Evolutionary conservation across 1,284 basidiomycete genomes (phyloP), one percentile per base, ranked within the genome.

Genomic region (Cryptococcus floricola): DNA sequence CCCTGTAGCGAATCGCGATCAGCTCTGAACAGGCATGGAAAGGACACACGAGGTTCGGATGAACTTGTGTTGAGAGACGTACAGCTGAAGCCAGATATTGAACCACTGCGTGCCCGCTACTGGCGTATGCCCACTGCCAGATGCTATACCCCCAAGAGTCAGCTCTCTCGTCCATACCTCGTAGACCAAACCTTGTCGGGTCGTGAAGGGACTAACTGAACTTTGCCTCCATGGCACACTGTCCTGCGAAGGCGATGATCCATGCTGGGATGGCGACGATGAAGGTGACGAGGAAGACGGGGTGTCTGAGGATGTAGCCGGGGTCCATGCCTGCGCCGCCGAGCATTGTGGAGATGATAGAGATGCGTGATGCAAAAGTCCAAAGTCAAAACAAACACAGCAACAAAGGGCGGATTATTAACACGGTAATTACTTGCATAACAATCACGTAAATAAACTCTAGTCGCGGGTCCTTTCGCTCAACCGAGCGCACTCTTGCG

Each of bases 271-370:
- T 75, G 43, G 89, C 82, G 49, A 97, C 82, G 57, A 91, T 82
- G 60, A 87, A 86, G 2, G 93, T 95, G 71, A 88, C 86, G 39
- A 94, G 81, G 71, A 96, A 91, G 68, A 92, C 81, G 71, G 93
- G 91, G 76, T 95, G 90, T 19, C 89, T 88, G 61, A 92, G 81
- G 63, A 95, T 87, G 65, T 59, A 63, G 43, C 68, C 61, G 1
- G 65, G 41, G 50, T 73, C 63, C 52, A 71, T 63, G n/a, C 68
- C 67, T 42, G 64, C 61, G 8, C 44, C 44, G 56, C 64, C 57
- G 48, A 63, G 60, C 67, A 69, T 67, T 52, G 56, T 54, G 50
- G 5, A 44, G 14, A 43, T 38, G 49, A 25, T 44, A n/a, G 5
- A n/a, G 5, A 34, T 34, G 31, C 7, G 6, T 34, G 31, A 34